Conservation (phyloP, 225 moss, liverwort and hornwort species). For the Marchantia paleacea region DNA sequence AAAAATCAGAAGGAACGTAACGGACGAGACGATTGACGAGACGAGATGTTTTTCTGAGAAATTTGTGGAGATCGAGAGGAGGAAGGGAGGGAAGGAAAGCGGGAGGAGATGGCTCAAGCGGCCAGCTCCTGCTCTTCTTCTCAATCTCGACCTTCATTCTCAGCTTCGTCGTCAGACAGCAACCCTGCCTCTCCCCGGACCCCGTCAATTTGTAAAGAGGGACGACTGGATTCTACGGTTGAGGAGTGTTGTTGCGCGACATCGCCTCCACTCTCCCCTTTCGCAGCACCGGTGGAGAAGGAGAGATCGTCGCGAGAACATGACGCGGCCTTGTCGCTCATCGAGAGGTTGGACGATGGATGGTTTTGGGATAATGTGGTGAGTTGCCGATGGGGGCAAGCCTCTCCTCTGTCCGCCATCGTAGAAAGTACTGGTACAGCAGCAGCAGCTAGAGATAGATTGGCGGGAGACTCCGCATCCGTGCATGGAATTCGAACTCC, state of each 20-base stretch:
- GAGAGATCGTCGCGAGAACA: conserved; percentile 9
- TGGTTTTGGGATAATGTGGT: conserved; percentile 46
- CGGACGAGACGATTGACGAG: neutral
- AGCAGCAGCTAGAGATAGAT: conserved; percentile 9
- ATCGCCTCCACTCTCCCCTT: conserved; percentile 10
- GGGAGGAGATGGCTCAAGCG: conserved; percentile 22
- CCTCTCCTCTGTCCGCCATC: neutral
- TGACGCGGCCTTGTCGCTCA: conserved; percentile 30
- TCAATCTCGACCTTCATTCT: conserved; percentile 1
- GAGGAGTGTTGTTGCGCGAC: conserved; percentile 3
- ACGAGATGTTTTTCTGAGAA: conserved; percentile 13
- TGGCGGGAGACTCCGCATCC: neutral
- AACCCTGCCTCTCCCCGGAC: conserved; percentile 30
- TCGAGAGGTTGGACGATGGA: conserved; percentile 37
- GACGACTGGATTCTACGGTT: conserved; percentile 8
- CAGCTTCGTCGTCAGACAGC: conserved; percentile 25
- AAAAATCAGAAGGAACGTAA: neutral
- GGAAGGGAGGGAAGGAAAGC: neutral
- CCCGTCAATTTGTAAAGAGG: conserved; percentile 25
- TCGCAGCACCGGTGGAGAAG: neutral
- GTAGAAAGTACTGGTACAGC: neutral
- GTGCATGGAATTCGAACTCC: conserved; percentile 20
- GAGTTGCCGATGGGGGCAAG: conserved; percentile 19
- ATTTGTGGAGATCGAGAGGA: neutral
- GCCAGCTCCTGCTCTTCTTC: conserved; percentile 24